Evolutionary conservation across 2,329 filamentous ascomycete species (phyloP), one percentile per base, ranked within the genome.

Genomic region (Hymenoscyphus albidus): DNA sequence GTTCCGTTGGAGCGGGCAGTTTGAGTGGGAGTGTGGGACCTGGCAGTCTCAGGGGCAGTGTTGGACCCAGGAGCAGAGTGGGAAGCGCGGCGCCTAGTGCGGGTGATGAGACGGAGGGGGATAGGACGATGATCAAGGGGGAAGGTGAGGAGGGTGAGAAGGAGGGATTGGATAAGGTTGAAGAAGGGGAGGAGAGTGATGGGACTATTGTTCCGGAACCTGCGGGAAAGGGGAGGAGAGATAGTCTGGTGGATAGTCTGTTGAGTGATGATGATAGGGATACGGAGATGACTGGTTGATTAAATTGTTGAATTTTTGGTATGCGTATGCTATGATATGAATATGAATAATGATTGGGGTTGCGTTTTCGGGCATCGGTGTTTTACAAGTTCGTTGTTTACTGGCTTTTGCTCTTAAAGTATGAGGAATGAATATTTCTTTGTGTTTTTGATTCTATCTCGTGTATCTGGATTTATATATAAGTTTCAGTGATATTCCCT

Each of bases 121-220:
- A 35, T 3, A 38, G 27, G 63, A 76, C 55, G 76, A 75, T 75
- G 75, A 69, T 73, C 18, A 77, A 62, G 27, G 58, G 48, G 13
- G 44, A 56, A 10, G 62, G 7, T 44, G 55, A 73, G 13, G 67
- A 67, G 32, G 62, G 12, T 70, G 67, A 74, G 59, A 80, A 80
- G 16, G 78, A 75, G 13, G 79, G 77, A 16, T 80, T 80, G 40
- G 79, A 79, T 3, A 75, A 78, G 57, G 76, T 77, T 38, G 76
- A 78, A 56, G 76, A 78, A 65, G 74, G 74, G 65, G 75, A 76
- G 18, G 75, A 69, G 2, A 65, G 68, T 22, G 75, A 70, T 6
- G 65, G 66, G 5, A 70, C 69, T 9, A 60, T 67, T 42, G 54
- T 68, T 56, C 59, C 35, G 5, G 65, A 68, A 57, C 64, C 61